These are phyloP conservation scores for Westerdykella ornata DNA, from an alignment of 2,329 filamentous ascomycete genomes.

Conservation along the genomic window DNA sequence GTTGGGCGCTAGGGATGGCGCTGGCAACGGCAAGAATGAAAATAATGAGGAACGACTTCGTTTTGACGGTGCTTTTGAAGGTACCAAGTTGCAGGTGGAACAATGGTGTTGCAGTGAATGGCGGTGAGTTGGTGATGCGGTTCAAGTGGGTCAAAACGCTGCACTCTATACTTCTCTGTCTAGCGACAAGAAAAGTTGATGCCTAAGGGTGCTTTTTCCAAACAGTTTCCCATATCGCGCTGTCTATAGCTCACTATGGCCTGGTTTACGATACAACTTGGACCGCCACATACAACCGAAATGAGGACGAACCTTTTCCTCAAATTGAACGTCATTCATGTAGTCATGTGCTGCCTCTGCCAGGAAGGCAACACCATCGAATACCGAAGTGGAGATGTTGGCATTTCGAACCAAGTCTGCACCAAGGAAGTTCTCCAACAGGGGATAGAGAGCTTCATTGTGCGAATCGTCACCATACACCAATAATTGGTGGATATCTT, in stretches of 20 bases:
- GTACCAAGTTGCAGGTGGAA: too few species aligned
- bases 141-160: too few species aligned
- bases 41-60: too few species aligned
- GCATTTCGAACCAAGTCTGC: conserved; percentile 6
- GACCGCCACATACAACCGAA: conserved; percentile 14
- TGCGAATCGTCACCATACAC: conserved; percentile 9
- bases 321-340: conserved; percentile 3
- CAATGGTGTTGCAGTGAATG: too few species aligned
- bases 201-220: too few species aligned
- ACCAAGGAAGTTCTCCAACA: conserved; percentile 2
- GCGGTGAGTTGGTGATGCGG: too few species aligned
- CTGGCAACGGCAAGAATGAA: not conserved
- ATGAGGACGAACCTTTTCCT: not conserved
- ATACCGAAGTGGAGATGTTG: conserved; percentile 2
- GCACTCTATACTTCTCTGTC: too few species aligned
- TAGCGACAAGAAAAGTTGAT: too few species aligned
- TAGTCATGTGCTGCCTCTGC: not conserved
- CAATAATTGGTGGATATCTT: conserved; percentile 5
- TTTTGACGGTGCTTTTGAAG: too few species aligned
- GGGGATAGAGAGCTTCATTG: conserved; percentile 1
- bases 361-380: conserved; percentile 4
- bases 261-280: too few species aligned
- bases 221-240: too few species aligned
- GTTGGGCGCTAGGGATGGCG: not conserved
- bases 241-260: too few species aligned